Evolutionary conservation across 2,329 filamentous ascomycete species (phyloP).

Genomic region (Penicillium psychrosexuale): DNA sequence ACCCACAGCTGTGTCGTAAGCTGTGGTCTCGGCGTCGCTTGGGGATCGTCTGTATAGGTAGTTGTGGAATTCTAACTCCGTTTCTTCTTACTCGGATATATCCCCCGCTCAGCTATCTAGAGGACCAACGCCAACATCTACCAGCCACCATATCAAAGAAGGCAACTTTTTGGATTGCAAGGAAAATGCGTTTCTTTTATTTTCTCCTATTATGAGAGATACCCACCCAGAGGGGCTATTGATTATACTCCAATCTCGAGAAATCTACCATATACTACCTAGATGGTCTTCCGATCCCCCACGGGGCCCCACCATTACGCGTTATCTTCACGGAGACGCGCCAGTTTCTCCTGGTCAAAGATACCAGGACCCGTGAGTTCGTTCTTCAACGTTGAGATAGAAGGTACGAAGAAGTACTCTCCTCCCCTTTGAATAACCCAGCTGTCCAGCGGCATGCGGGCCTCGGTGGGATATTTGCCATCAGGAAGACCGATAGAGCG

Average conservation of each 20-base stretch:
- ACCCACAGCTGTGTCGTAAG: no score
- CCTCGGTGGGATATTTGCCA: conserved; percentile 9
- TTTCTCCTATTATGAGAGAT: not conserved
- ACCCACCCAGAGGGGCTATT: not conserved
- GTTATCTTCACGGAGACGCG: not conserved
- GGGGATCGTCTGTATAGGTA: not conserved
- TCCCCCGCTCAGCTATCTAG: not conserved
- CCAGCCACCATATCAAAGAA: not conserved
- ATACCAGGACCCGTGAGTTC: conserved; percentile 3
- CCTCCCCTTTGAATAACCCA: conserved; percentile 47
- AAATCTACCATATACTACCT: not conserved
- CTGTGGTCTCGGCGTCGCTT: no score
- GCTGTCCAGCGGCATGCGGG: conserved; percentile 22
- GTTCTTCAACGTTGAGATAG: conserved; percentile 28
- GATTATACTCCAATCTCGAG: not conserved
- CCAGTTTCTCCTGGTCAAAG: not conserved
- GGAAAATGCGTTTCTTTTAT: not conserved
- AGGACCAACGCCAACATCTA: not conserved
- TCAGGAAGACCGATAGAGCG: conserved; percentile 18
- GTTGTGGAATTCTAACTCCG: not conserved
- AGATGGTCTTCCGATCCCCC: not conserved
- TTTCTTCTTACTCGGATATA: not conserved
- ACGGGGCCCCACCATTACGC: not conserved
- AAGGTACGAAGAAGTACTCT: conserved; percentile 50
- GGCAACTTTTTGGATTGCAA: not conserved